Evolutionary conservation across 2,329 filamentous ascomycete genomes (phyloP).

Genomic region (Fusarium floridanum): DNA sequence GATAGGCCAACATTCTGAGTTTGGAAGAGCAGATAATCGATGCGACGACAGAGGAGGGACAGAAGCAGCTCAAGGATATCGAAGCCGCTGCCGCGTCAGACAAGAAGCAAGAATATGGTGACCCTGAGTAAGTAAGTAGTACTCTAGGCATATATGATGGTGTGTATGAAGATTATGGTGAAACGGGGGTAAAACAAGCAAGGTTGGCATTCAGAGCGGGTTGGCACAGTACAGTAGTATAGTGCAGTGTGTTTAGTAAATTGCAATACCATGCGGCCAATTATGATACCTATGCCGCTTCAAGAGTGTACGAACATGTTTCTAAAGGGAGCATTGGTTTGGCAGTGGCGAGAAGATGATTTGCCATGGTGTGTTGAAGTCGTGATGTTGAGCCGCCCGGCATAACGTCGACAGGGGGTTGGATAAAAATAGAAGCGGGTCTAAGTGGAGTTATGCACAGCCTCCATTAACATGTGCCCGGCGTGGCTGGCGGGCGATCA

Average conservation of each 20-base stretch:
- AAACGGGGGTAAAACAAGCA: constrained; percentile 4
- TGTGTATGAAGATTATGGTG: background rate
- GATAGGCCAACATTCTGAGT: constrained; percentile 84
- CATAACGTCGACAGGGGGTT: constrained; percentile 7
- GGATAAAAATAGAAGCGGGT: constrained; percentile 39
- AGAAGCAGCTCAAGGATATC: constrained; percentile 81
- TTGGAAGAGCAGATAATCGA: constrained; percentile 95
- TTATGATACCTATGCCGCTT: background rate
- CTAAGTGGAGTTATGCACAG: constrained; percentile 23
- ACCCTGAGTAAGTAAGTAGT: constrained; percentile 59
- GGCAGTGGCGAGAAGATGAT: background rate
- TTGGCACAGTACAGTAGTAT: background rate
- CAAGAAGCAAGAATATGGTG: constrained; percentile 45
- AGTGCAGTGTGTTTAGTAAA: constrained; percentile 1
- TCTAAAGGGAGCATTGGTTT: background rate
- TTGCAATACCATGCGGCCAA: background rate
- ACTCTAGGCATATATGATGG: background rate
- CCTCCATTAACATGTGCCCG: constrained; percentile 23
- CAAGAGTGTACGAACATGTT: background rate
- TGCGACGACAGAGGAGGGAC: constrained; percentile 89
- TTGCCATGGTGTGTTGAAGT: constrained; percentile 2
- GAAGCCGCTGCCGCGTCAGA: constrained; percentile 63
- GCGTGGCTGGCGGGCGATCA: constrained; percentile 12
- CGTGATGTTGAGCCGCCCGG: constrained; percentile 31
- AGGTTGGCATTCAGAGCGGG: background rate